phyloP scores from a whole-genome alignment of 2,329 filamentous ascomycete species.

The Chaetomium globosum region DNA sequence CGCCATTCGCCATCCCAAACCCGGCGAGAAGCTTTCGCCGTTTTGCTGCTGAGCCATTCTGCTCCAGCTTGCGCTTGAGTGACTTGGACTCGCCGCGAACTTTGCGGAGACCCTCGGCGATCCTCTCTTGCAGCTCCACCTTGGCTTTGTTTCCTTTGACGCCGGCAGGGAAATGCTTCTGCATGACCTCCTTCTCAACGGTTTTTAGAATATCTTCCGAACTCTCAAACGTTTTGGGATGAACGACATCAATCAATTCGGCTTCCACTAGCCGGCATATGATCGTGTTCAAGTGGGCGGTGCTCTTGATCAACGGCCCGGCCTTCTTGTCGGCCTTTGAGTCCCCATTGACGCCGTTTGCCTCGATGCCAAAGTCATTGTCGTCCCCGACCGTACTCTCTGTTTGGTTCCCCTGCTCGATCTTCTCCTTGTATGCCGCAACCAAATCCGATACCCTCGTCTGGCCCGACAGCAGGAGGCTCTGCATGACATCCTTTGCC shows the following conservation, averaged over 20 bases:
- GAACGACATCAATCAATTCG: conserved; percentile 69
- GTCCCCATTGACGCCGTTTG: conserved; percentile 42
- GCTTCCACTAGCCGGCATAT: conserved; percentile 61
- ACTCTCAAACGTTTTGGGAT: conserved; percentile 59
- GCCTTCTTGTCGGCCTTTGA: conserved; percentile 42
- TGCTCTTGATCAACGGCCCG: conserved; percentile 48
- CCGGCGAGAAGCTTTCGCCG: conserved; percentile 59
- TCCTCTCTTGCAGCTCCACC: conserved; percentile 60
- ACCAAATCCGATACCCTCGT: conserved; percentile 70
- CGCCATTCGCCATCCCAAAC: conserved; percentile 43
- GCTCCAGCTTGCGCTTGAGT: conserved; percentile 56
- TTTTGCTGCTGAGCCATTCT: conserved; percentile 50
- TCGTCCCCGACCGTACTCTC: conserved; percentile 33
- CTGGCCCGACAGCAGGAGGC: conserved; percentile 76
- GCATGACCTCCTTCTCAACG: conserved; percentile 65
- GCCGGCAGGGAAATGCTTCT: conserved; percentile 55
- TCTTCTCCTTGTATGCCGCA: conserved; percentile 58
- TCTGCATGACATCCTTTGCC: conserved; percentile 73
- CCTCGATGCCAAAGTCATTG: conserved; percentile 35
- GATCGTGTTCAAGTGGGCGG: conserved; percentile 53
- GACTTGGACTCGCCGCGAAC: conserved; percentile 56
- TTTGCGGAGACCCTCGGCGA: conserved; percentile 57
- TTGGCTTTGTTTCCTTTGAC: conserved; percentile 68
- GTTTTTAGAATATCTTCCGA: conserved; percentile 63
- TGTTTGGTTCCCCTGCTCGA: conserved; percentile 37